These are phyloP conservation scores for Erythrobasidium hasegawianum DNA, from an alignment of 1,284 basidiomycete genomes.

Conservation along the genomic window DNA sequence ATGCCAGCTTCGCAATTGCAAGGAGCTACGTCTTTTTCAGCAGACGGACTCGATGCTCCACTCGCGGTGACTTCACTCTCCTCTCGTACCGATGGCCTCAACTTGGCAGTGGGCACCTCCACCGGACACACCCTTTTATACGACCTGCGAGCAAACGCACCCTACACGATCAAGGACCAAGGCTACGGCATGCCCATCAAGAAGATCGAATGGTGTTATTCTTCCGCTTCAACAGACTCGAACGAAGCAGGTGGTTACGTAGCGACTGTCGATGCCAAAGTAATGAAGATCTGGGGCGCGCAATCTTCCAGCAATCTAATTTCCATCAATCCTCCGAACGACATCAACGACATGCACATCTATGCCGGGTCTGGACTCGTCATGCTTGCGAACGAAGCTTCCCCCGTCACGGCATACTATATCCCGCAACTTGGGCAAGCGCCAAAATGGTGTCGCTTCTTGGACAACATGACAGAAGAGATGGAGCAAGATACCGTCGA, in stretches of 20 bases:
- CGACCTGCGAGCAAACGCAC: constrained; percentile 78
- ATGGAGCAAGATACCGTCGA: constrained; percentile 62
- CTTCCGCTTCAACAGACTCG: constrained; percentile 64
- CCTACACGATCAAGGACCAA: constrained; percentile 90
- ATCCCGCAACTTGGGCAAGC: constrained; percentile 95
- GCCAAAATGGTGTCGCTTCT: constrained; percentile 92
- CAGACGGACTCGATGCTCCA: constrained; percentile 45
- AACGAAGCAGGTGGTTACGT: constrained; percentile 66
- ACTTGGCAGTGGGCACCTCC: constrained; percentile 88
- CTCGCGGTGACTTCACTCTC: constrained; percentile 79
- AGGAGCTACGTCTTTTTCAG: constrained; percentile 26
- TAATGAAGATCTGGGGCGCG: constrained; percentile 94
- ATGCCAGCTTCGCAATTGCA: constrained; percentile 29
- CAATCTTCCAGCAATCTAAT: constrained; percentile 71
- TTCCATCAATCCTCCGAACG: constrained; percentile 82
- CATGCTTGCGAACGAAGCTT: constrained; percentile 86
- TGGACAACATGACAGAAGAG: constrained; percentile 97
- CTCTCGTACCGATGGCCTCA: constrained; percentile 79
- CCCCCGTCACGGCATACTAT: constrained; percentile 86
- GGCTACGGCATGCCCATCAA: constrained; percentile 92
- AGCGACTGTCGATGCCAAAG: constrained; percentile 85
- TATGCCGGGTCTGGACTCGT: constrained; percentile 78
- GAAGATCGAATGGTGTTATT: constrained; percentile 83
- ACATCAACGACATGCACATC: constrained; percentile 85
- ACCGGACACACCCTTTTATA: constrained; percentile 92